Evolutionary conservation across 176 grass and related monocot species (phyloP), one percentile per base, ranked within the genome.

Genomic region (Juncus effusus): DNA sequence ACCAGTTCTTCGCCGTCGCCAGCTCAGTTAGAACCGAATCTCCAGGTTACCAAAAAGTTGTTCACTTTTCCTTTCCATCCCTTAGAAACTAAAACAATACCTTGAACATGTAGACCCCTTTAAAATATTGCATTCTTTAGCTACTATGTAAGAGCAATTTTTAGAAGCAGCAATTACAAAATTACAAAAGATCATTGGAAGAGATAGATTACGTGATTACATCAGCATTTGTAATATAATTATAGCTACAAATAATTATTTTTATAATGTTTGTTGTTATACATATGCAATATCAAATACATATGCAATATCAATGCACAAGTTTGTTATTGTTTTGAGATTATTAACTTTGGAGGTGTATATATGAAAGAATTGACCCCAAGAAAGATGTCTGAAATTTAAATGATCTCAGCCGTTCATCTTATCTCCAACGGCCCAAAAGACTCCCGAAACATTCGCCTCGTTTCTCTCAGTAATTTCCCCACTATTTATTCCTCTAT

Each of bases 401-500:
- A 51, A 56, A 56, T 55, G 19, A 14, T 56, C 52, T n/a, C n/a
- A 45, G 51, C 5, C 51, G 51, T 70, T 70, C 11, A 28, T 57
- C 47, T 39, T 45, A 40, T 7, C 58, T 72, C 68, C 38, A 15
- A 72, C 69, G 54, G 54, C 58, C 53, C 2, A 38, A 59, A 6
- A 72, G 59, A 16, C 44, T 47, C 35, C 51, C 38, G 12, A 72
- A 72, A 59, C 69, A 72, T 59, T 59, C 68, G 39, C 40, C n/a
- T 41, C 42, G 42, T 38, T 71, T 16, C 16, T 58, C 7, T 58
- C 8, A 59, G 53, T 40, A 28, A 44, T 35, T 42, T 59, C 52
- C 2, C 41, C 13, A 28, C 53, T 59, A 41, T 40, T 58, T 16
- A 71, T 16, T 69, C 51, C 65, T 52, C 9, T 54, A 51, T 41